Evolutionary conservation across 2,329 filamentous ascomycete genomes (phyloP), one percentile per base, ranked within the genome.

Genomic region (Claviceps citrina): DNA sequence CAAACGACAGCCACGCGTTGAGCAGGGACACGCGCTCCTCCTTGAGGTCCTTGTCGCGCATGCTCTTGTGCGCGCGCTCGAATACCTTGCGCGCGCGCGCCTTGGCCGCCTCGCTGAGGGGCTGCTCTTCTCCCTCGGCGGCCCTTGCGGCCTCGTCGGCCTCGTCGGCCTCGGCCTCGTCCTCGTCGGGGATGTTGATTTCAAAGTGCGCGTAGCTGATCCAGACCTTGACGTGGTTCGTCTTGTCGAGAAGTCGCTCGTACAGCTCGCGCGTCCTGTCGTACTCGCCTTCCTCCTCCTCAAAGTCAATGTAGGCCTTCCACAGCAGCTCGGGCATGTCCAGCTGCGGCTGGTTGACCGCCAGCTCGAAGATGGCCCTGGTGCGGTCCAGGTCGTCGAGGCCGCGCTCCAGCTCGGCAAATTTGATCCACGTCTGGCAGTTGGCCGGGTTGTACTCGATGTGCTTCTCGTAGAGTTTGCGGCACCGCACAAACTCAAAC

Each of bases 191-290:
- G 0, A 94, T 78, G 57, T 91, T 89, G 65, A 96, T 84, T 62
- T 98, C 91, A 55, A 98, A 96, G 59, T 93, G 84, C n/a, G 91
- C 91, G 63, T 89, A 98, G 59, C 84, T 89, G 60, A 91, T 93
- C 91, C 91, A 98, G 44, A 98, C 91, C 68, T 96, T 98, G 68
- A 95, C 86, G 56, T 98, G 91, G 54, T 91, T 81, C n/a, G 91
- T 94, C 76, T 93, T 95, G 53, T 84, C 70, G 32, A 98, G 71
- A 10, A 98, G 71, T 7, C 89, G 76, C 65, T 96, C 89, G 63
- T 96, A 98, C 33, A 98, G 67, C 3, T 67, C 65, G 36, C 91
- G 73, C 4, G 86, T 85, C 36, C 78, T 71, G 39, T 86, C 84
- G 59, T 89, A 95, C 59, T 95, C 85, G 53, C 79, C 84, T 59